Percentiles rank a stretch among this genome's conserved stretches.
Conservation (phyloP, 805 yeast genomes). For the Clavispora carvajalis region DNA sequence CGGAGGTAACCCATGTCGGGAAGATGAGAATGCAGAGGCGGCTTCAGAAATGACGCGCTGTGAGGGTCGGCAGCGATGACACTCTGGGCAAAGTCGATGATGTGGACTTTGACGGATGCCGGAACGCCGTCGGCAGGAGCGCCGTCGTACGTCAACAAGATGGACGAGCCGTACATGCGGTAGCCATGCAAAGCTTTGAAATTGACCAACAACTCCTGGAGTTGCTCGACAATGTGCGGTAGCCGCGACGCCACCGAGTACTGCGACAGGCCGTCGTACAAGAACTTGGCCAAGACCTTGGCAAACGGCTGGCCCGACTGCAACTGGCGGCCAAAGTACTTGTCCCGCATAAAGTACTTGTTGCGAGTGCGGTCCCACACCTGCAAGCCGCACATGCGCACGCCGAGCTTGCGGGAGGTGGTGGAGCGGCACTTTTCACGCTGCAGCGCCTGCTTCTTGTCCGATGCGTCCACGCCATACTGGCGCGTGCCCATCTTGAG, state of each 20-base stretch:
- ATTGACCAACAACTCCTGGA: slow-evolving; percentile 53
- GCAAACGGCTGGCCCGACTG: slow-evolving; percentile 71
- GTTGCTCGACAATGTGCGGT: slow-evolving; percentile 56
- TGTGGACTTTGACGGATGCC: slow-evolving; percentile 44
- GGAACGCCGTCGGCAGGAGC: slow-evolving; percentile 15
- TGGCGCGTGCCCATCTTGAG: slow-evolving; percentile 98
- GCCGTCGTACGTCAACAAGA: slow-evolving; percentile 87
- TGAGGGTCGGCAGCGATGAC: slow-evolving; percentile 51
- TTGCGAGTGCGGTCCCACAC: slow-evolving; percentile 12
- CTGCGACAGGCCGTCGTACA: slow-evolving; percentile 65
- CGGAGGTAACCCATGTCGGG: slow-evolving; percentile 83
- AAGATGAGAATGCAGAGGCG: slow-evolving; percentile 59
- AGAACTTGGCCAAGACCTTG: slow-evolving; percentile 65
- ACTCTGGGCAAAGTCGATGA: slow-evolving; percentile 95
- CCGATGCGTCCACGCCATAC: slow-evolving; percentile 88
- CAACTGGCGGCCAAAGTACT: slow-evolving; percentile 84
- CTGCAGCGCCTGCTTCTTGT: slow-evolving; percentile 71
- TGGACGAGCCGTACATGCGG: slow-evolving; percentile 86
- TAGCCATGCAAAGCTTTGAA: slow-evolving; percentile 62
- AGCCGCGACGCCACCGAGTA: slow-evolving; percentile 62
- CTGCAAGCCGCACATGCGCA: slow-evolving; percentile 92
- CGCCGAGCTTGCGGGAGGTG: slow-evolving; percentile 79
- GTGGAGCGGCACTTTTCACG: slow-evolving; percentile 74
- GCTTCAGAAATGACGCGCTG: slow-evolving; percentile 40
- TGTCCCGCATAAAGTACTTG: slow-evolving; percentile 67